Base-by-base conservation (phyloP, 139 green algal species). In the Volvox reticuliferus region DNA sequence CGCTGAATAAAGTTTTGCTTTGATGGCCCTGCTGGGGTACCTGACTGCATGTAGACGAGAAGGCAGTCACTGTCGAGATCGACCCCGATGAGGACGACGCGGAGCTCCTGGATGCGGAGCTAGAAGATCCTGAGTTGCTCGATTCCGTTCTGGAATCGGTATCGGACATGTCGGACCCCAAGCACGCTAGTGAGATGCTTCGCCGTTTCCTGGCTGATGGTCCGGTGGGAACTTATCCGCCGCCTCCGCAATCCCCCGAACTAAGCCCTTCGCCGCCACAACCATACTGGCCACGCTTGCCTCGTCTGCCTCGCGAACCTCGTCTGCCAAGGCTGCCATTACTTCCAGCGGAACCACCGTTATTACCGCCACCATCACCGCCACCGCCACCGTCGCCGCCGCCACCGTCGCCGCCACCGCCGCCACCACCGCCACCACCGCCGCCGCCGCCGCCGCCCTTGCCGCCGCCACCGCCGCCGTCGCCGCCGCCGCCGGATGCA, bases 31-130 rank as follows among this genome's bases (percentile, higher is more conserved):
- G n/a, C n/a, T n/a, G n/a, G n/a, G n/a, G n/a, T n/a, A n/a, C n/a
- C n/a, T n/a, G 44, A 55, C 44, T 55, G 44, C 44, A 55, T 55
- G 44, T 55, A 73, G 65, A 73, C 16, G 65, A 73, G 21, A 16
- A 73, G 12, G 65, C 65, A 28, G 24, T 73, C 12, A 30, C 65
- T 73, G 65, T 73, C 24, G 65, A 73, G 65, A 73, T 73, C 21
- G 71, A 79, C 71, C 71, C 28, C 26, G 71, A 79, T 18, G 71
- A 79, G 26, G 21, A 79, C 71, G 9, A 79, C 71, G 71, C 71
- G 14, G 71, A 79, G 71, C 71, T 79, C 26, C 21, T 79, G 21
- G 71, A 79, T 79, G 71, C 71, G 30, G 71, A 79, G 71, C 71
- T 79, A 1, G 71, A 79, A 35, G 71, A 79, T 35, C 71, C 71